These are phyloP conservation scores for Trichoderma gamsii DNA, from an alignment of 495 filamentous ascomycete genomes.

Conservation along the genomic window DNA sequence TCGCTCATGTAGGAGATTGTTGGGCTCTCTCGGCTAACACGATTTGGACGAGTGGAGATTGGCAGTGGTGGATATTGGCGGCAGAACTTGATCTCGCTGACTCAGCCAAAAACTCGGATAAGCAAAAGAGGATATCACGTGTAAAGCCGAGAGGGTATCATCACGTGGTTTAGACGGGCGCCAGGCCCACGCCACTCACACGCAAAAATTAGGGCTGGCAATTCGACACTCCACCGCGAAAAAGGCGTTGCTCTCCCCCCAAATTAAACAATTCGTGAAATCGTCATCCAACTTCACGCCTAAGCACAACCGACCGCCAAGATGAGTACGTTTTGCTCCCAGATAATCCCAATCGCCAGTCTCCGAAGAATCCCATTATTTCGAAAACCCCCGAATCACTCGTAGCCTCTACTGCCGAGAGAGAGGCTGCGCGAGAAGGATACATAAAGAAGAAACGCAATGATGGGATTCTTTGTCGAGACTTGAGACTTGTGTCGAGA, in stretches of 20 bases:
- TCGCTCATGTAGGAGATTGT: not conserved
- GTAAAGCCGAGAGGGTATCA: constrained; percentile 1
- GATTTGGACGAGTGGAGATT: not conserved
- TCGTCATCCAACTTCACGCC: constrained; percentile 16
- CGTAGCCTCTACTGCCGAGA: not conserved
- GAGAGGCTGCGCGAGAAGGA: not conserved
- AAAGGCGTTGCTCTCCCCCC: constrained; percentile 15
- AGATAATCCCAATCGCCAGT: not conserved
- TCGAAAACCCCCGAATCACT: not conserved
- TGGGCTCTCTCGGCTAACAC: not conserved
- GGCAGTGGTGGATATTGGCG: not conserved
- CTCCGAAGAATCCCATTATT: not conserved
- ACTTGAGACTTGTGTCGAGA: not conserved
- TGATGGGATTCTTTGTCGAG: not conserved
- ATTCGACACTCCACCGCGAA: constrained; percentile 15
- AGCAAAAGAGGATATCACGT: constrained; percentile 4
- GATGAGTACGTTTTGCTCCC: constrained; percentile 34
- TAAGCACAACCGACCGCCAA: constrained; percentile 35
- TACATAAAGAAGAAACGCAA: not conserved
- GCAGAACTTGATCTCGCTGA: not conserved
- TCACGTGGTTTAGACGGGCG: constrained; percentile 14
- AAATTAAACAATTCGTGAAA: constrained; percentile 11
- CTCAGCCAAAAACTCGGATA: not conserved
- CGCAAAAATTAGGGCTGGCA: constrained; percentile 17
- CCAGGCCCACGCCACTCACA: constrained; percentile 11